These are phyloP conservation scores for Fusarium secorum DNA, from an alignment of 2,329 filamentous ascomycete genomes.

Conservation along the genomic window DNA sequence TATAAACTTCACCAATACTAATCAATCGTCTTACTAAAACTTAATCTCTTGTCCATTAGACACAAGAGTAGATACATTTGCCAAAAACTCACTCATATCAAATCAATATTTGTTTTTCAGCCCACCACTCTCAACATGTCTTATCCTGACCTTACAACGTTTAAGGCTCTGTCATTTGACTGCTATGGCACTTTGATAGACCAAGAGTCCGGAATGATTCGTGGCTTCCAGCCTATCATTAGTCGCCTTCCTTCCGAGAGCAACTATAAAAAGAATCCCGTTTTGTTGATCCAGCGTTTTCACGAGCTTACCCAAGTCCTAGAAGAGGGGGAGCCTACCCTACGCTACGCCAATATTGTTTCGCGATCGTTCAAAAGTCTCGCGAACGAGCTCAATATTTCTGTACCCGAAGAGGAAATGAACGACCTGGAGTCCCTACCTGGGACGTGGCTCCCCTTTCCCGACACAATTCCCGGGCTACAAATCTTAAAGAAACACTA, in stretches of 20 bases:
- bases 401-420: not conserved
- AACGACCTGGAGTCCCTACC: not conserved
- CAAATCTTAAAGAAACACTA: constrained; percentile 9
- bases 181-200: constrained; percentile 12
- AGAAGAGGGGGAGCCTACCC: not conserved
- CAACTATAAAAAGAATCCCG: not conserved
- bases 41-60: rapidly evolving
- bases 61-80: rapidly evolving
- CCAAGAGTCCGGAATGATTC: constrained; percentile 10
- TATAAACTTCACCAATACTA: not conserved
- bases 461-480: not conserved
- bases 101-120: rapidly evolving
- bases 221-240: not conserved
- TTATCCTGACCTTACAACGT: not conserved
- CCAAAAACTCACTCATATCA: rapidly evolving
- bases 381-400: not conserved
- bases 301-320: not conserved
- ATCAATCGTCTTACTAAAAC: rapidly evolving
- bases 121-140: not conserved
- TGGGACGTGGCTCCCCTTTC: constrained; percentile 6
- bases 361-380: constrained; percentile 2
- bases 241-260: not conserved
- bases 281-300: not conserved
- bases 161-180: constrained; percentile 12
- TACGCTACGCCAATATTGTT: not conserved